Evolutionary conservation across 495 filamentous ascomycete genomes (phyloP).

Genomic region (Mytilinidion resinicola): DNA sequence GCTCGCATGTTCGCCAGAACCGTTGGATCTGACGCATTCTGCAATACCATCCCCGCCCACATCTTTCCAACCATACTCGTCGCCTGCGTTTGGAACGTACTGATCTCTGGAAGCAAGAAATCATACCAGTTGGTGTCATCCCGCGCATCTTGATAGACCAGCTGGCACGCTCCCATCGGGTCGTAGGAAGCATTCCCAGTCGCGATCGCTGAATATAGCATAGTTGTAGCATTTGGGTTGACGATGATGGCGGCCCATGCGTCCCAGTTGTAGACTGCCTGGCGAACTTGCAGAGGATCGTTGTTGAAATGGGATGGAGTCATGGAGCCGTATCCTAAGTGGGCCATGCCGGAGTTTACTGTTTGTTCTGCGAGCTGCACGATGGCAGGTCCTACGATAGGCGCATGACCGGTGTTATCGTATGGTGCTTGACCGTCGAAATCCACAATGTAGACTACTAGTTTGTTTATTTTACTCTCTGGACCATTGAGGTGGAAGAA

Average conservation of each 20-base stretch:
- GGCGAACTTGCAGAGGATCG: constrained; percentile 9
- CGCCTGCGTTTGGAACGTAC: constrained; percentile 41
- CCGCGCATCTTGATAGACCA: constrained; percentile 52
- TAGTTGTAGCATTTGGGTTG: constrained; percentile 17
- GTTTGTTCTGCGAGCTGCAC: constrained; percentile 12
- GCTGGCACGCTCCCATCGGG: constrained; percentile 54
- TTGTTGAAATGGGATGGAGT: neutral
- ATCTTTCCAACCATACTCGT: constrained; percentile 46
- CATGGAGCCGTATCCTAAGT: constrained; percentile 14
- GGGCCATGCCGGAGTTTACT: constrained; percentile 7
- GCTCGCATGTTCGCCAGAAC: constrained; percentile 40
- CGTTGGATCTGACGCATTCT: constrained; percentile 34
- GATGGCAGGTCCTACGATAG: constrained; percentile 27
- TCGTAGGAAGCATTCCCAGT: constrained; percentile 35
- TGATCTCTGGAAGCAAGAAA: constrained; percentile 51
- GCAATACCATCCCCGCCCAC: constrained; percentile 46
- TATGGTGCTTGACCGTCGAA: constrained; percentile 29
- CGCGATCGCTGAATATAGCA: constrained; percentile 10
- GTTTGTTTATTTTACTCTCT: constrained; percentile 10
- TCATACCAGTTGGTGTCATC: constrained; percentile 49
- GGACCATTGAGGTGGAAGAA: constrained; percentile 18
- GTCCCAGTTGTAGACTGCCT: constrained; percentile 13
- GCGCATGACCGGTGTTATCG: constrained; percentile 15
- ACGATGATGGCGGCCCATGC: constrained; percentile 19
- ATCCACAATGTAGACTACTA: constrained; percentile 30